Evolutionary conservation across 331 rosid species (phyloP).

Genomic region (Malus hybrid): DNA sequence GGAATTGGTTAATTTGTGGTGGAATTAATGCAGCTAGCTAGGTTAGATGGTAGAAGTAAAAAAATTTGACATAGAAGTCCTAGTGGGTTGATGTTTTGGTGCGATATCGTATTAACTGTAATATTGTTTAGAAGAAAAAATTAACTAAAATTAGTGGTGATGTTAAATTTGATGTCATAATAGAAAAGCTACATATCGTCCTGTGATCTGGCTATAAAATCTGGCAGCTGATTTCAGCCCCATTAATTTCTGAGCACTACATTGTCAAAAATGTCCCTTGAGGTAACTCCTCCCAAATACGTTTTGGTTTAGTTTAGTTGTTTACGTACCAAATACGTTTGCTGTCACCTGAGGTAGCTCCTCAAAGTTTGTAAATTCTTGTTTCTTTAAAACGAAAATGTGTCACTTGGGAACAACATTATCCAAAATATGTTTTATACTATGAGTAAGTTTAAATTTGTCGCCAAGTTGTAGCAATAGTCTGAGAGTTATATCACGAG

Average conservation of each 20-base stretch:
- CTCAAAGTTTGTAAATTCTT: too few species aligned
- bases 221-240: background rate
- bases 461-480: too few species aligned
- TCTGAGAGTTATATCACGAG: too few species aligned
- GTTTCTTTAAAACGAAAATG: too few species aligned
- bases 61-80: background rate
- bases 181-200: background rate
- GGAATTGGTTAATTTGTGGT: conserved; percentile 6
- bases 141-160: background rate
- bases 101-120: background rate
- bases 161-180: background rate
- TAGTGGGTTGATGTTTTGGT: conserved; percentile 1
- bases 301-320: too few species aligned
- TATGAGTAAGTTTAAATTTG: too few species aligned
- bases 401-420: too few species aligned
- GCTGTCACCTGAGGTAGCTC: too few species aligned
- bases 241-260: background rate
- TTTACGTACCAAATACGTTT: too few species aligned
- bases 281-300: too few species aligned
- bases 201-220: background rate
- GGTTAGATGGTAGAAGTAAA: background rate
- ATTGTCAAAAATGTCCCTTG: background rate
- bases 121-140: background rate
- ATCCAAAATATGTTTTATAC: too few species aligned
- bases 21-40: background rate